Evolutionary conservation across 805 yeast species (phyloP), one percentile per base, ranked within the genome.

Genomic region (Candida yuanshanica): DNA sequence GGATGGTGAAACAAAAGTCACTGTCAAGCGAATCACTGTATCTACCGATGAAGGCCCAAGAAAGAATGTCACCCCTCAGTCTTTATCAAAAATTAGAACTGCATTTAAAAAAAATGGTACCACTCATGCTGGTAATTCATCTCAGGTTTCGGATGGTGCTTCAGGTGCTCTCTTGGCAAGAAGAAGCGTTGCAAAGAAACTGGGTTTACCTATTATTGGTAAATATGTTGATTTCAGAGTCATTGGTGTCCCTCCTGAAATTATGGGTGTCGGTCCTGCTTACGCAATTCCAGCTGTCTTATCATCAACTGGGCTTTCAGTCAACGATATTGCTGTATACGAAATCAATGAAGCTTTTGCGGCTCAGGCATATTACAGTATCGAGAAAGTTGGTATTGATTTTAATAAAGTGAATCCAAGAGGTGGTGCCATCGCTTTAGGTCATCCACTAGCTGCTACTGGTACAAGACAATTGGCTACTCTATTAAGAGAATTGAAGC

Each of bases 211-310:
- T 41, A 79, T 88, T 46, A 55, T 83, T 44, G 99, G 82, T 47
- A 86, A 85, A 69, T 91, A 77, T 53, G 79, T 89, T 47, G 83
- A 81, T 52, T 81, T 86, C 56, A 76, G 83, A 51, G 70, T 81
- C 32, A 91, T 84, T 42, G 99, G 99, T 54, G 96, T 90, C 35
- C 96, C 97, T 42, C 97, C 97, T 18, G 95, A 88, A 66, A 78
- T 90, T 46, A 91, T 91, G 99, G 99, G 98, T 44, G 80, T 91
- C 55, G 99, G 98, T 34, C 99, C 99, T 44, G 97, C 95, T 21
- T 79, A 75, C 55, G 99, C 98, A 45, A 90, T 91, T 55, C 98
- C 99, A 47, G 76, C 75, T 42, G 81, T 87, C 16, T 74, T 91
- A 51, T 69, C 74, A 61, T 77, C 77, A 57, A 56, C 69, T 7